Evolutionary conservation across 352 stramenopile genomes (phyloP).

Genomic region (Pythium chondricola): DNA sequence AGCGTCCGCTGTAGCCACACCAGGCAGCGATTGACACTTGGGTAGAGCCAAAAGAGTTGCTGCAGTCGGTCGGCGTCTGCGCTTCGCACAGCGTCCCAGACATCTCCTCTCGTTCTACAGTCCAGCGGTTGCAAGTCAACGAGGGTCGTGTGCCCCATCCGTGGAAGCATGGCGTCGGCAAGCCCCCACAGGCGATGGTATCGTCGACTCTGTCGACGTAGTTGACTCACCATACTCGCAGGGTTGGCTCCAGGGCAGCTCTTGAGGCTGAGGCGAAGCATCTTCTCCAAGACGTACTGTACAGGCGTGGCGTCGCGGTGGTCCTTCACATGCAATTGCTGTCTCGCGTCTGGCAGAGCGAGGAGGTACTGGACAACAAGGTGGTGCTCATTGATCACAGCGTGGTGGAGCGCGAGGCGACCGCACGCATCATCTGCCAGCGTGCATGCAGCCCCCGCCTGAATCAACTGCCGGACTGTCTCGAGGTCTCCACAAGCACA

Average conservation of each 20-base stretch:
- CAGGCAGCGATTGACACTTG: neutral
- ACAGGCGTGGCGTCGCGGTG: slow-evolving; percentile 28
- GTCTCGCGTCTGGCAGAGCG: slow-evolving; percentile 21
- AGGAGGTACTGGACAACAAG: slow-evolving; percentile 29
- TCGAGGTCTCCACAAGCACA: slow-evolving; percentile 21
- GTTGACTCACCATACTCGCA: neutral
- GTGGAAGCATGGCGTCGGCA: slow-evolving; percentile 27
- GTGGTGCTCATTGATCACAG: slow-evolving; percentile 32
- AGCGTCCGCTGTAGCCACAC: slow-evolving; percentile 18
- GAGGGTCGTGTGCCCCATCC: neutral
- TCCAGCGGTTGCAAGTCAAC: slow-evolving; percentile 19
- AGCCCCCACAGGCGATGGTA: slow-evolving; percentile 32
- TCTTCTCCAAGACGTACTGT: slow-evolving; percentile 46
- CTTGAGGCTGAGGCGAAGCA: slow-evolving; percentile 22
- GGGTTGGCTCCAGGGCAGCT: neutral
- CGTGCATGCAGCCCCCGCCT: slow-evolving; percentile 2
- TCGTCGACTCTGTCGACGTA: slow-evolving; percentile 18
- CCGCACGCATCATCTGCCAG: slow-evolving; percentile 33
- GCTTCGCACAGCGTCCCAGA: slow-evolving; percentile 37
- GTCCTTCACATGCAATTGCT: slow-evolving; percentile 38
- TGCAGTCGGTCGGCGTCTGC: slow-evolving; percentile 36
- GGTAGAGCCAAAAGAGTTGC: slow-evolving; percentile 26
- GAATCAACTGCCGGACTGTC: slow-evolving; percentile 16
- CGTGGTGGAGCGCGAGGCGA: slow-evolving; percentile 45
- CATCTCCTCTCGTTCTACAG: slow-evolving; percentile 28